Evolutionary conservation across 225 moss, liverwort and hornwort genomes (phyloP).

Genomic region (Bryoerythrophyllum caledonicum): DNA sequence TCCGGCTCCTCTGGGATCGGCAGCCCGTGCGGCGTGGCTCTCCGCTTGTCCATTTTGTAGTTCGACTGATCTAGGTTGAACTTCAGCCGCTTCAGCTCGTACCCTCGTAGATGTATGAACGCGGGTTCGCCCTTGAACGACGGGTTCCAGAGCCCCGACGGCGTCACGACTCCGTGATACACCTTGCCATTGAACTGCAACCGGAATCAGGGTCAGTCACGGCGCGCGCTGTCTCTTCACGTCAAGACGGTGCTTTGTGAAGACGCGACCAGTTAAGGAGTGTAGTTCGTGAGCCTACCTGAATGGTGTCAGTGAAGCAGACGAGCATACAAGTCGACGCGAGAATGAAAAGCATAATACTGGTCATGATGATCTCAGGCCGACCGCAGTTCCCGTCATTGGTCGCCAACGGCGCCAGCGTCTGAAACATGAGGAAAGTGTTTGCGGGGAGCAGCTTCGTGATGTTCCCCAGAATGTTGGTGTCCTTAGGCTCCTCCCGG

Average conservation of each 20-base stretch:
- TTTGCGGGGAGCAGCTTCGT: conserved; percentile 18
- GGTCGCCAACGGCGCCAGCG: conserved; percentile 11
- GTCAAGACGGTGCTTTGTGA: too few relatives aligned
- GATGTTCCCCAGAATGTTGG: conserved; percentile 17
- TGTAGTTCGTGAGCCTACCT: neutral
- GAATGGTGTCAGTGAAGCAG: conserved; percentile 19
- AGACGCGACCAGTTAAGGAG: too few relatives aligned
- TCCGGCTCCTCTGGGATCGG: neutral
- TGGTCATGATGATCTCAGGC: neutral
- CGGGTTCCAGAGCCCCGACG: conserved; percentile 15
- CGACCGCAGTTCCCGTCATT: neutral
- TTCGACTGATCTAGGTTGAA: neutral
- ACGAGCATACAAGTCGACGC: conserved; percentile 14
- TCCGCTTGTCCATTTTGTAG: neutral
- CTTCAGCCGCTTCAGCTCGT: neutral
- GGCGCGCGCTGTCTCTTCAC: neutral
- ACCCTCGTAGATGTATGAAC: neutral
- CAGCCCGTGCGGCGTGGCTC: neutral
- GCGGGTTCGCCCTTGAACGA: conserved; percentile 15
- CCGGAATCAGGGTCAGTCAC: neutral
- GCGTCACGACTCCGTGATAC: neutral
- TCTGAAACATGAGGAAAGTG: conserved; percentile 18
- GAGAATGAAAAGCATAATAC: conserved; percentile 1
- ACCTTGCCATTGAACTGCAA: conserved; percentile 22
- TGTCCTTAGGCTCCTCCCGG: conserved; percentile 15